Base-by-base conservation (phyloP, 352 stramenopile genomes). In the Globisporangium camurandrum region DNA sequence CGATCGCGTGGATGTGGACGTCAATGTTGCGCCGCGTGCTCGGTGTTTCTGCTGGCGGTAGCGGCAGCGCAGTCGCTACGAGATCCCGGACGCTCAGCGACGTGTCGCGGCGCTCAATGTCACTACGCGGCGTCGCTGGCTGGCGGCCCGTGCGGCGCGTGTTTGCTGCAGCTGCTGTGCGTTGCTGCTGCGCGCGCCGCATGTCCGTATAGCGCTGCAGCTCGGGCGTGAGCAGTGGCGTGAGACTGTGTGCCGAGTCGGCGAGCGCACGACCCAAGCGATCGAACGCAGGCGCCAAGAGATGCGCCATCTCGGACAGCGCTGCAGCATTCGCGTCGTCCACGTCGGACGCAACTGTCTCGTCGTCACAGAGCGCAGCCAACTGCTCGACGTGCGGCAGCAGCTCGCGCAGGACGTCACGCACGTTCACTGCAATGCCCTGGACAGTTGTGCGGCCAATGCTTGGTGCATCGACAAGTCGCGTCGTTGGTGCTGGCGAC, bases 1-100 rank as follows among this genome's bases (percentile, higher is more conserved):
- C 73, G 41, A 94, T 91, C 2, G 83, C 83, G 49, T 94, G 83
- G 27, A 94, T 94, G 57, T 94, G 83, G 2, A 94, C 81, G 54
- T 94, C 83, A 38, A 94, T 90, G 42, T 67, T 91, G 17, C 77
- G 77, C 42, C 76, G 72, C 4, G 57, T 90, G 14, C 77, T 75
- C 44, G 74, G 72, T n/a, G n/a, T n/a, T n/a, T n/a, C n/a, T 2
- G 57, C 56, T 28, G 69, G 57, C 8, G 49, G 43, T 16, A 51
- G 39, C 9, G 42, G 62, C 10, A 61, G 59, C n/a, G 67, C 67
- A 0, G 64, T 73, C 1, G 65, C 56, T 39, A 91, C 85, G 34
- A 91, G 50, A 52, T 88, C 77, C 2, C 80, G 80, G 43, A 91
- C 64, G 12, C 63, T 65, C 1, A 86, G 24, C 9, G 67, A 69